Base-by-base conservation (phyloP, 1,284 basidiomycete species). In the Irpex sp. region DNA sequence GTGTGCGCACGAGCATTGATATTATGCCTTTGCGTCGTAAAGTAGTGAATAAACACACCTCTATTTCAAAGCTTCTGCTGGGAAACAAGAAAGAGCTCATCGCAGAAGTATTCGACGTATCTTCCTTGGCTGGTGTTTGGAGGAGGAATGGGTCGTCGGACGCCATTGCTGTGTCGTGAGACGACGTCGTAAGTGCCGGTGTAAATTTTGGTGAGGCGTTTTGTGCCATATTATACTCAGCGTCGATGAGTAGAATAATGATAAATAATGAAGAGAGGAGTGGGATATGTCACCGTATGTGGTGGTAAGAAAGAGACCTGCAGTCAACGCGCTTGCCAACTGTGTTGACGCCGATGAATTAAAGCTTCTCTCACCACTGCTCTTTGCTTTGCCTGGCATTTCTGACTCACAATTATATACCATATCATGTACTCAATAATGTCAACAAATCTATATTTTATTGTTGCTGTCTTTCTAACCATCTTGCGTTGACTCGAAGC, bases 61-160 rank as follows among this genome's bases (percentile, higher is more conserved):
- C 44, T 7, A 64, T 48, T 15, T 64, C 60, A 36, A 58, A 64
- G 55, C 64, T 64, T 19, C 59, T 59, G 36, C 57, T 62, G 15
- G 64, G 64, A 11, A 64, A 58, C 15, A 64, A 51, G 37, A 64
- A 64, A 7, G 60, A 59, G 9, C 26, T 61, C 47, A 58, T 59
- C 44, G 37, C 4, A 15, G 57, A 52, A 31, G 54, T 40, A 17
- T 51, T 51, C 5, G 40, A 44, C 3, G 40, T 44, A 15, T 44
- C 54, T 8, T 3, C 26, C 6, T 26, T 19, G 11, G 48, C 19
- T 8, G 59, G 59, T 17, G 60, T 62, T 8, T n/a, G 13, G 13
- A 62, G 54, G 21, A 62, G 54, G 21, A 62, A 62, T 2, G 37
- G 55, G 17, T 57, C 55, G 8, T 44, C 44, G 1, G 31, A 3